Conservation (phyloP, 2,329 filamentous ascomycete genomes). For the Graphiopsis chlorocephala region DNA sequence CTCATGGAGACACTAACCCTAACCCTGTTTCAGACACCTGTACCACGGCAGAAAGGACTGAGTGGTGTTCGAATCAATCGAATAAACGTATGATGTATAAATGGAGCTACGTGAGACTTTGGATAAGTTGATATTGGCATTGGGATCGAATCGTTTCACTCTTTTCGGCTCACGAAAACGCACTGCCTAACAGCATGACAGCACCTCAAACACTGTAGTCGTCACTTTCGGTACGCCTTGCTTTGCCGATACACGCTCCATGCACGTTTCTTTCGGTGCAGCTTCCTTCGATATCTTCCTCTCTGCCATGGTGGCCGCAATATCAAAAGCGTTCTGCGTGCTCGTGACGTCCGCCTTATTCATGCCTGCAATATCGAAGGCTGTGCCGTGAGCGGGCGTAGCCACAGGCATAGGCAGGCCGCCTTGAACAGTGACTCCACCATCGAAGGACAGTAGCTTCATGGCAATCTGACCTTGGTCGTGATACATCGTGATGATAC, state of each 20-base stretch:
- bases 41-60: no score
- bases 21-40: no score
- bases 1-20: no score
- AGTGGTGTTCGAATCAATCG: no score
- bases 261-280: neutral
- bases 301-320: slow-evolving; percentile 19
- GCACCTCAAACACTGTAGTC: neutral
- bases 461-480: slow-evolving; percentile 21
- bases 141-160: accelerated
- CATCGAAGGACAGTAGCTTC: slow-evolving; percentile 19
- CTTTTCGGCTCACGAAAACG: neutral
- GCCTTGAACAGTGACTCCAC: slow-evolving; percentile 20
- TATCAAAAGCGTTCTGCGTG: slow-evolving; percentile 20
- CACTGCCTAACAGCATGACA: neutral
- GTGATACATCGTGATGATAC: slow-evolving; percentile 21
- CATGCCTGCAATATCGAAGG: slow-evolving; percentile 20
- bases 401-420: slow-evolving; percentile 18
- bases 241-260: neutral
- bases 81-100: no score
- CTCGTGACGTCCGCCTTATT: slow-evolving; percentile 18
- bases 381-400: slow-evolving; percentile 20
- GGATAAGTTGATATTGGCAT: no score
- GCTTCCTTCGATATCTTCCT: slow-evolving; percentile 2
- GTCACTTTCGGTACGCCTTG: neutral
- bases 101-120: no score